phyloP scores from a whole-genome alignment of 495 filamentous ascomycete genomes.

The Penicillium ucsense region DNA sequence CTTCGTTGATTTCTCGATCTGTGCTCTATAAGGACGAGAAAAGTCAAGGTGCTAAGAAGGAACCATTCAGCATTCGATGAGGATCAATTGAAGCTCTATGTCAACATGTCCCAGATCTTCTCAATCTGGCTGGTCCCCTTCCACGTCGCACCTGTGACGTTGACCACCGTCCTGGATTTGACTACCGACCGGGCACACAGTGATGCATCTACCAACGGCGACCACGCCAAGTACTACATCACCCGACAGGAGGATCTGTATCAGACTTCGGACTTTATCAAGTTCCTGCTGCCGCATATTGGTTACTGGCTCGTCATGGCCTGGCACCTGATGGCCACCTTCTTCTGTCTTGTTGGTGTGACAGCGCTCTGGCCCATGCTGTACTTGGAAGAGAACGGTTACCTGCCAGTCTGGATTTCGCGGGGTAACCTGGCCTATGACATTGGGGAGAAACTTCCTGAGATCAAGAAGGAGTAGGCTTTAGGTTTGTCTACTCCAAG shows the following conservation, averaged over 20 bases:
- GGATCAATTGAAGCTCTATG: constrained; percentile 53
- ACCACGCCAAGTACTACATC: constrained; percentile 52
- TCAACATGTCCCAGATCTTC: constrained; percentile 62
- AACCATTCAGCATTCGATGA: constrained; percentile 55
- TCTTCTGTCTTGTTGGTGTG: constrained; percentile 51
- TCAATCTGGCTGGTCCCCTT: constrained; percentile 69
- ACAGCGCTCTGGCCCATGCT: constrained; percentile 42
- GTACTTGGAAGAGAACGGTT: constrained; percentile 35
- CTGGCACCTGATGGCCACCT: constrained; percentile 53
- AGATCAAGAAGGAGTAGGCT: constrained; percentile 16
- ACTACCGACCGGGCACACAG: constrained; percentile 15
- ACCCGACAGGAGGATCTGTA: constrained; percentile 72
- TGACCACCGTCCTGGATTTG: constrained; percentile 66
- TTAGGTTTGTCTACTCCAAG: no score
- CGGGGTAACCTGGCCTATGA: constrained; percentile 20
- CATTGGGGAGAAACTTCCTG: constrained; percentile 15
- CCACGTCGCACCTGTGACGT: constrained; percentile 52
- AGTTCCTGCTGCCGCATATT: constrained; percentile 44
- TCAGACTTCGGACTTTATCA: constrained; percentile 67
- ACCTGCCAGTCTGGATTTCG: constrained; percentile 13
- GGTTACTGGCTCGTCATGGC: constrained; percentile 37
- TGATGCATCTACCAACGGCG: constrained; percentile 16
- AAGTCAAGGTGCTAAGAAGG: neutral
- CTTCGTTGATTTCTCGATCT: neutral
- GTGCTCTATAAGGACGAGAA: neutral